A percentile compares a stretch with the other conserved stretches of the same genome.
phyloP scores from a whole-genome alignment of 2,329 filamentous ascomycete species.

The Didymellaceae sp. region DNA sequence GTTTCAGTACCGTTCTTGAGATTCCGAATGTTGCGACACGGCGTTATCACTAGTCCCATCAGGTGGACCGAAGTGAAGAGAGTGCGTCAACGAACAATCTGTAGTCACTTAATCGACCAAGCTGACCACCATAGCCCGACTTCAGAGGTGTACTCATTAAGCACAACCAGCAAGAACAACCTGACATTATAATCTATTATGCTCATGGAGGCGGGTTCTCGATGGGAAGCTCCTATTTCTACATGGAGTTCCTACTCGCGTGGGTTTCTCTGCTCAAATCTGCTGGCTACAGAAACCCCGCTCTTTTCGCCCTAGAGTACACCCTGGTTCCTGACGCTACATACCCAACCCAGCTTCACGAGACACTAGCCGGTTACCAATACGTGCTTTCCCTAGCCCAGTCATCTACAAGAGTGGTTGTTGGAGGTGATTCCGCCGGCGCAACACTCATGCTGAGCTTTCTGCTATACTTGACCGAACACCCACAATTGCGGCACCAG shows the following conservation, averaged over 20 bases:
- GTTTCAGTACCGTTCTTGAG: slow-evolving; percentile 76
- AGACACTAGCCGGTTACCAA: slow-evolving; percentile 73
- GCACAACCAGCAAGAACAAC: slow-evolving; percentile 63
- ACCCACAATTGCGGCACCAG: slow-evolving; percentile 51
- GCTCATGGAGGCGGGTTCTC: slow-evolving; percentile 83
- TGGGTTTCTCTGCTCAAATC: slow-evolving; percentile 71
- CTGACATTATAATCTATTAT: slow-evolving; percentile 83
- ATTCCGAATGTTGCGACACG: slow-evolving; percentile 78
- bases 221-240: slow-evolving; percentile 84
- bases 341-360: slow-evolving; percentile 75
- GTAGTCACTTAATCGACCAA: background rate
- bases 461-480: slow-evolving; percentile 68
- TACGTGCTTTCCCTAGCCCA: slow-evolving; percentile 67
- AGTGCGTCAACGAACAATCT: slow-evolving; percentile 51
- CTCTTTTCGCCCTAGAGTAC: slow-evolving; percentile 81
- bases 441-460: slow-evolving; percentile 76
- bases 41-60: slow-evolving; percentile 67
- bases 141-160: slow-evolving; percentile 75
- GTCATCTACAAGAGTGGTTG: slow-evolving; percentile 68
- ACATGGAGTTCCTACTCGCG: slow-evolving; percentile 77
- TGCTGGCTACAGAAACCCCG: slow-evolving; percentile 74
- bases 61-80: slow-evolving; percentile 67
- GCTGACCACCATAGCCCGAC: slow-evolving; percentile 43
- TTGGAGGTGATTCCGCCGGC: slow-evolving; percentile 82
- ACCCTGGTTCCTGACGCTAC: slow-evolving; percentile 76